Base-by-base conservation (phyloP, 1,284 basidiomycete genomes). In the Fomitopsis palustris region DNA sequence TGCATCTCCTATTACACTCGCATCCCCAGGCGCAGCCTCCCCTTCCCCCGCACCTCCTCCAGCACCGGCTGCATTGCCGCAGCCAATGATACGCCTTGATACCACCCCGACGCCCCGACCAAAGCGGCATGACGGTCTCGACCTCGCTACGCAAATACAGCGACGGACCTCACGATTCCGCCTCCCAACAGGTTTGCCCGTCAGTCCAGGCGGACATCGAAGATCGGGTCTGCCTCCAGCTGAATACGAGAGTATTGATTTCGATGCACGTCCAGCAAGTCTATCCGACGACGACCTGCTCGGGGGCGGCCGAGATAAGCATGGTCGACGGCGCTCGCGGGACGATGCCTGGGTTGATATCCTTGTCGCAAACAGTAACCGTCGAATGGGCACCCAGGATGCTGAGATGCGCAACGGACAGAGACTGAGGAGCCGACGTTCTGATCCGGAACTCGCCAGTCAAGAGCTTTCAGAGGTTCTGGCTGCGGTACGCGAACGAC, bases 291-390 rank as follows among this genome's bases (percentile, higher is more conserved):
- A 86, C 56, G 86, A 85, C 60, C 69, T 75, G 21, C 66, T 71
- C 21, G 65, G 71, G 19, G 67, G 70, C 38, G 69, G 72, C 4
- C 61, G 37, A 35, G 65, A 67, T 57, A 83, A 78, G 76, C 82
- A 83, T 60, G 76, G 80, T 59, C 77, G 81, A 56, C 72, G 84
- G 58, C 76, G 81, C 67, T 81, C 81, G n/a, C 84, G 81, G 63
- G 81, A 85, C 59, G 88, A 90, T 68, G 87, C 87, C 2, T 91
- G 89, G 88, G 87, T 91, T 62, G 93, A 95, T 74, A 94, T 95
- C 47, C 76, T 94, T 5, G 90, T 95, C 10, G 87, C 87, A 45
- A 84, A 79, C 51, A 84, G 83, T 60, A 75, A 73, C 21, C 74
- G 87, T 43, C 72, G 87, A 49, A 78, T 92, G 74, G 79, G 73